Evolutionary conservation across 805 yeast genomes (phyloP).

Genomic region (Ogataea saltuana): DNA sequence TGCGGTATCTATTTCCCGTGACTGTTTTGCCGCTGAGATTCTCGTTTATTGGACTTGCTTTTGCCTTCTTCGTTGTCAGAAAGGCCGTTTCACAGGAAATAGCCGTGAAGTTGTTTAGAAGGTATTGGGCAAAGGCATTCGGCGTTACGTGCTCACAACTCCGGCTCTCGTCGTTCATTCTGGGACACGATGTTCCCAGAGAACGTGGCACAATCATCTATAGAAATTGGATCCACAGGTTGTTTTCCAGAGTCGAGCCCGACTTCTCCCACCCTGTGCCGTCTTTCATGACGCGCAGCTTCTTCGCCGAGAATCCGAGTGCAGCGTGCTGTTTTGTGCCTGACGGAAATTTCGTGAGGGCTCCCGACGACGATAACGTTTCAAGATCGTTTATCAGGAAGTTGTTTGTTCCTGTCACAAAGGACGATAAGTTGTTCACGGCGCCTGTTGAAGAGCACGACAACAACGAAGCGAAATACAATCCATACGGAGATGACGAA

Average conservation of each 20-base stretch:
- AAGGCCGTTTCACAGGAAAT: not conserved
- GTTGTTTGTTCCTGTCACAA: conserved; percentile 81
- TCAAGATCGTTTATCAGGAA: conserved; percentile 62
- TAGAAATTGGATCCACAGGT: conserved; percentile 46
- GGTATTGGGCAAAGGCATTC: conserved; percentile 60
- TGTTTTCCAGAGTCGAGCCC: conserved; percentile 28
- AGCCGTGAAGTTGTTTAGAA: conserved; percentile 12
- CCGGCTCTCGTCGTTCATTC: conserved; percentile 80
- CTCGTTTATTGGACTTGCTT: not conserved
- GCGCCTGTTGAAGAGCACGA: conserved; percentile 39
- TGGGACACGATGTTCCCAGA: conserved; percentile 58
- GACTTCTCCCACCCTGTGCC: conserved; percentile 62
- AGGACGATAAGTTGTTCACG: conserved; percentile 66
- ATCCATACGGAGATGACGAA: conserved; percentile 39
- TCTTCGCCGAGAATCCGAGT: conserved; percentile 44
- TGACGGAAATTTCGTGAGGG: conserved; percentile 81
- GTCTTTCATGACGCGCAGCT: conserved; percentile 42
- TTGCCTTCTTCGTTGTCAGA: not conserved
- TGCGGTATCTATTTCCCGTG: conserved; percentile 41
- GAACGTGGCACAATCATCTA: conserved; percentile 73
- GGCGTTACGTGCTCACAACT: conserved; percentile 52
- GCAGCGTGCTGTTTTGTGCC: conserved; percentile 66
- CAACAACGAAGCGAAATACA: conserved; percentile 30
- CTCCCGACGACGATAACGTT: conserved; percentile 80
- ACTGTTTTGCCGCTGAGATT: conserved; percentile 29